Base-by-base conservation (phyloP, 2,329 filamentous ascomycete genomes). In the Trichoderma sp. region DNA sequence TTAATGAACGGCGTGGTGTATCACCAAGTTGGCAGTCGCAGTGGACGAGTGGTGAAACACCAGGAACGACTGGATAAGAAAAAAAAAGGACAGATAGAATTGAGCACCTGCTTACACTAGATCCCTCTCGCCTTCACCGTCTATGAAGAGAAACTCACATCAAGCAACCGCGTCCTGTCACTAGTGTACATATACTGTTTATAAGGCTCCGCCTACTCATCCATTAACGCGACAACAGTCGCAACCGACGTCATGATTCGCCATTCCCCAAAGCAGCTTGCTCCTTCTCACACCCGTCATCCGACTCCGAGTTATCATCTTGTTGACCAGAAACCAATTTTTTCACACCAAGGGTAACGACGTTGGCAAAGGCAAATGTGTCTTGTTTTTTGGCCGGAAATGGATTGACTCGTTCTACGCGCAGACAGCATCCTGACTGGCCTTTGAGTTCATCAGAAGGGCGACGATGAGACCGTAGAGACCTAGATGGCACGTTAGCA, bases 381-480 rank as follows among this genome's bases (percentile, higher is more conserved):
- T 39, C 54, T 52, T 59, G 47, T 39, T 64, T 63, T 67, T 64
- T 56, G 63, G 57, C 47, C 54, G 5, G 24, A 30, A n/a, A 30
- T 19, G 34, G 54, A 30, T 12, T 56, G 1, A 19, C 47, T 30
- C 28, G 34, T 24, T 24, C 41, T 66, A 64, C 55, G 54, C 47
- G 80, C 90, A 93, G 67, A 71, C 77, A 72, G 83, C 84, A 74
- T 88, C 85, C 72, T 87, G 80, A 67, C 80, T 81, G 45, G 90
- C 91, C 84, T 95, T 96, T 67, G 95, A 96, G 91, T 98, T 99
- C 96, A 99, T 99, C 77, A 99, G 89, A 76, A 99, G 90, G 70
- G 95, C 95, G 72, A 99, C 95, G 79, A 99, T 99, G 75, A 99
- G 87, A 79, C 95, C 95, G 83, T 99, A 99, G 66, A 99, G 92